phyloP scores from a whole-genome alignment of 2,329 filamentous ascomycete species.

The Botrytis cinerea region DNA sequence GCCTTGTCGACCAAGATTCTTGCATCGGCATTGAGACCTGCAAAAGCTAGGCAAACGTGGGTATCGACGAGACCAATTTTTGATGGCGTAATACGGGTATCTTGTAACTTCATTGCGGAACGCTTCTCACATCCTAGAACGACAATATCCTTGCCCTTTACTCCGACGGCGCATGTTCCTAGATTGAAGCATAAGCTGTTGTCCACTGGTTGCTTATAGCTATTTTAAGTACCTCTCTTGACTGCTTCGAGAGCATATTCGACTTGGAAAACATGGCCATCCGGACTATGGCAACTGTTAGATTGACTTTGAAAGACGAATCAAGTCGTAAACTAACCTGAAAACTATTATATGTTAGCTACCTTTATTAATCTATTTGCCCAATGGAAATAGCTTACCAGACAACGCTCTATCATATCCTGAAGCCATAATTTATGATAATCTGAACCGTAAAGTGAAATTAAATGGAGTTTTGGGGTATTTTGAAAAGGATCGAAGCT shows the following conservation, averaged over 20 bases:
- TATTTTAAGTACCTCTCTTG: conserved; percentile 73
- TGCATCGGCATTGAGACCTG: conserved; percentile 95
- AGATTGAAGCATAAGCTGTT: conserved; percentile 32
- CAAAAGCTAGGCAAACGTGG: conserved; percentile 96
- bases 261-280: conserved; percentile 99
- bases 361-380: conserved; percentile 44
- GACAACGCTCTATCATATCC: conserved; percentile 99
- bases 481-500: conserved; percentile 24
- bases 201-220: not conserved
- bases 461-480: conserved; percentile 26
- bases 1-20: conserved; percentile 98
- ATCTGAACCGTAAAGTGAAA: conserved; percentile 19
- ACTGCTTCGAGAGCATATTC: conserved; percentile 99
- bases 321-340: conserved; percentile 57
- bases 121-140: conserved; percentile 98
- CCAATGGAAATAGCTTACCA: conserved; percentile 61
- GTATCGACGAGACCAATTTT: conserved; percentile 97
- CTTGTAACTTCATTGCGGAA: conserved; percentile 98
- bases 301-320: conserved; percentile 34
- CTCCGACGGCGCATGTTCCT: conserved; percentile 97
- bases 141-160: conserved; percentile 92
- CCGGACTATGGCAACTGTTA: conserved; percentile 70
- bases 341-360: conserved; percentile 65
- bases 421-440: conserved; percentile 68
- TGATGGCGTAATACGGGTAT: conserved; percentile 97